A percentile compares a stretch with the other conserved stretches of the same genome.
Conservation (phyloP, 2,329 filamentous ascomycete species). For the Davidsoniella neocaledoniae region DNA sequence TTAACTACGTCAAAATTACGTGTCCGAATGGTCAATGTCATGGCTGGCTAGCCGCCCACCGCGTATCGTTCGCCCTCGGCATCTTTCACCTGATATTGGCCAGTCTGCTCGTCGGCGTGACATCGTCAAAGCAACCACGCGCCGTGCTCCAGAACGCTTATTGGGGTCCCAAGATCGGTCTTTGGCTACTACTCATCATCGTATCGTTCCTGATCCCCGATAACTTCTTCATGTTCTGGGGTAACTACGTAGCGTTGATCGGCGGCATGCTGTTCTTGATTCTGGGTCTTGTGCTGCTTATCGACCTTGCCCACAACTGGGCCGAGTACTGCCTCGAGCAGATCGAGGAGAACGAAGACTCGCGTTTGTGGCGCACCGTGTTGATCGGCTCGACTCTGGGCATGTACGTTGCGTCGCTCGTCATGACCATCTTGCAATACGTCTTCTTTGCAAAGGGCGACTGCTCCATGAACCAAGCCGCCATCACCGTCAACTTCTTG, state of each 20-base stretch:
- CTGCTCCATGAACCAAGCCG: constrained; percentile 92
- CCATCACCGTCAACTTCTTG: constrained; percentile 84
- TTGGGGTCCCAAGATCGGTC: constrained; percentile 90
- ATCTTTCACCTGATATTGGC: constrained; percentile 84
- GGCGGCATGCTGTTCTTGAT: constrained; percentile 88
- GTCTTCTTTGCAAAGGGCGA: constrained; percentile 72
- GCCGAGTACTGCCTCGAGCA: constrained; percentile 89
- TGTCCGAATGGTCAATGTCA: constrained; percentile 84
- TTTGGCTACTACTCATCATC: constrained; percentile 75
- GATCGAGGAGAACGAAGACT: constrained; percentile 71
- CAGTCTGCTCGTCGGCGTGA: constrained; percentile 69
- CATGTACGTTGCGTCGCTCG: constrained; percentile 84
- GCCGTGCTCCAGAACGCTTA: constrained; percentile 93
- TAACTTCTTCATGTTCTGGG: constrained; percentile 85
- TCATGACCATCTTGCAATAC: constrained; percentile 95
- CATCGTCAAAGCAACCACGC: constrained; percentile 70
- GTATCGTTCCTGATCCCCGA: constrained; percentile 93
- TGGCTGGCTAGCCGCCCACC: constrained; percentile 89
- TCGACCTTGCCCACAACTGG: constrained; percentile 93
- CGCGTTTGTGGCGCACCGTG: constrained; percentile 64
- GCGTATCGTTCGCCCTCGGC: constrained; percentile 94
- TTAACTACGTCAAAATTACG: constrained; percentile 92
- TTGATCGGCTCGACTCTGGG: constrained; percentile 81
- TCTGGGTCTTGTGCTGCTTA: constrained; percentile 76
- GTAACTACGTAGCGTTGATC: constrained; percentile 78